Evolutionary conservation across 768 basidiomycete genomes (phyloP), one percentile per base, ranked within the genome.

Genomic region (Pleurotus citrinopileatus): DNA sequence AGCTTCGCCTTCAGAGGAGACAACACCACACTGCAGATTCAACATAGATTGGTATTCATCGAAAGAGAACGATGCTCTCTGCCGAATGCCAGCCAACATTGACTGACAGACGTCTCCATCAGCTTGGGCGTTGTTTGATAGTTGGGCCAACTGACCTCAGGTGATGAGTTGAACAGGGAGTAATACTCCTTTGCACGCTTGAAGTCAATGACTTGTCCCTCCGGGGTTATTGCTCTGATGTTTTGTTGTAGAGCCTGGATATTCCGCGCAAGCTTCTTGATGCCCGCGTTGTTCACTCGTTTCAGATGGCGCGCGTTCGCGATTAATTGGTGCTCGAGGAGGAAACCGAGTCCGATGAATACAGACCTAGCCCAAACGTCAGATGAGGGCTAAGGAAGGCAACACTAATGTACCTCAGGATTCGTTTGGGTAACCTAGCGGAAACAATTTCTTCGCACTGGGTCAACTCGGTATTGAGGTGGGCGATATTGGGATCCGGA

Each of bases 41-140:
- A 98, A 78, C 78, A 98, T 94, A 6, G 82, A 80, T 66, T 94
- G 90, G 69, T 96, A 98, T 64, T 98, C 91, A 59, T 96, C 94
- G 60, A 97, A 96, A 3, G 78, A 82, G 72, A 92, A 98, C 34
- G 69, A 69, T 57, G 81, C 82, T 58, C 78, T 75, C 44, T 73
- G 59, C 23, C 86, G 83, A 52, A 93, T 82, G 9, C 77, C 70
- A 25, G 89, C 84, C 45, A 98, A 74, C 80, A 98, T 84, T 48
- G 81, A 82, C 94, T 96, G 55, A 6, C 29, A 20, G 17, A 8
- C 2, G 8, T 4, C 8, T 20, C 15, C 58, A 53, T 25, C 10
- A 32, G 34, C 50, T n/a, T 25, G 12, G 12, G 19, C 34, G 42
- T 34, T 32, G 34, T 19, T 32, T 2, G 51, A 57, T 54, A 57